A percentile compares a stretch with the other conserved stretches of the same genome.
phyloP scores from a whole-genome alignment of 768 basidiomycete genomes.

The Mycena vulgaris region DNA sequence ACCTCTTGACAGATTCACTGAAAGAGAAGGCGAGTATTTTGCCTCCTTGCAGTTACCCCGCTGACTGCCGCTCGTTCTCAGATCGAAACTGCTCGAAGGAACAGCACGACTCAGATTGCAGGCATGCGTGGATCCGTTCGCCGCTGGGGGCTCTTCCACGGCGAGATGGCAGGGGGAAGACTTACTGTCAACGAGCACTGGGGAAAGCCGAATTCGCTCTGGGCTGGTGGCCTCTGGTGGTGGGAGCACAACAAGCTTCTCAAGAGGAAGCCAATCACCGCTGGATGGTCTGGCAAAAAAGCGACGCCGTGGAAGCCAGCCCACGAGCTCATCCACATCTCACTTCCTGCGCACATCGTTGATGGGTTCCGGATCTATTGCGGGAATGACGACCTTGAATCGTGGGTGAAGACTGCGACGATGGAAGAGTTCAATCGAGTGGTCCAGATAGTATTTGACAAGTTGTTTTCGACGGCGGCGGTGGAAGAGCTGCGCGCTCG shows the following conservation, averaged over 20 bases:
- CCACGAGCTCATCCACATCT: slow-evolving; percentile 28
- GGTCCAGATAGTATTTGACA: slow-evolving; percentile 12
- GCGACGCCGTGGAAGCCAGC: slow-evolving; percentile 20
- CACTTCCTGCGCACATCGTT: neutral
- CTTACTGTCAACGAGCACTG: slow-evolving; percentile 46
- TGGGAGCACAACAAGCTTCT: slow-evolving; percentile 35
- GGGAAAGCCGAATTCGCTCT: slow-evolving; percentile 44
- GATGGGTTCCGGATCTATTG: slow-evolving; percentile 35
- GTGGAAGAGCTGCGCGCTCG: slow-evolving; percentile 5
- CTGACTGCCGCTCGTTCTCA: slow-evolving; percentile 3
- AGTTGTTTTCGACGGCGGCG: slow-evolving; percentile 28
- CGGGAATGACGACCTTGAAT: slow-evolving; percentile 12
- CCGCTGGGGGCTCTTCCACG: slow-evolving; percentile 45
- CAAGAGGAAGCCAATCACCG: slow-evolving; percentile 18
- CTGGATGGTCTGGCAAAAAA: slow-evolving; percentile 14
- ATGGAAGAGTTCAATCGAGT: slow-evolving; percentile 27
- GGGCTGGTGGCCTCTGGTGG: slow-evolving; percentile 33
- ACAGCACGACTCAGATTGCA: slow-evolving; percentile 10
- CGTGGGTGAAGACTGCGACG: slow-evolving; percentile 28
- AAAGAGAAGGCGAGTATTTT: slow-evolving; percentile 34
- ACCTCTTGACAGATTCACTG: slow-evolving; percentile 32
- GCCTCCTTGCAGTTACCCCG: slow-evolving; percentile 10
- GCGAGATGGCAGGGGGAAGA: slow-evolving; percentile 40
- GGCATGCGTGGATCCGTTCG: slow-evolving; percentile 1
- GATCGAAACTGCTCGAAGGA: slow-evolving; percentile 30